Conservation (phyloP, 345 rosid genomes). For the Hibiscus tridactylites region DNA sequence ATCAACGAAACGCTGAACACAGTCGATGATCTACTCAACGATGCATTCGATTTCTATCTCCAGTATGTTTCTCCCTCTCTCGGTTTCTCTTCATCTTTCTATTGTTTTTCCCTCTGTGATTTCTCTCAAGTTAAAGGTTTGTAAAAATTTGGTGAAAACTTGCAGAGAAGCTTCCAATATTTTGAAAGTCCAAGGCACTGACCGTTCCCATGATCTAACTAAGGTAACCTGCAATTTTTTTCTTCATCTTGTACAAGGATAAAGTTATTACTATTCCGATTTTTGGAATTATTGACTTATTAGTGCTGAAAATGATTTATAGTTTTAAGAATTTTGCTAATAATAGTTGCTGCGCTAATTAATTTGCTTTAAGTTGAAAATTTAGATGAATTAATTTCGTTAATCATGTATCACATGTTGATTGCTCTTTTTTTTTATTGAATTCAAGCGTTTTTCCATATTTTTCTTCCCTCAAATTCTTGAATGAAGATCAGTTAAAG, state of each 20-base stretch:
- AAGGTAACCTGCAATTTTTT: slow-evolving; percentile 27
- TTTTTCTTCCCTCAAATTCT: background rate
- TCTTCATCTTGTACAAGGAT: background rate
- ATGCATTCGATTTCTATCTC: slow-evolving; percentile 53
- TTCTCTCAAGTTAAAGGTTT: background rate
- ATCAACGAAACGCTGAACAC: slow-evolving; percentile 66
- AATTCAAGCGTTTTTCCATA: background rate
- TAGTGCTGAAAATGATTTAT: background rate
- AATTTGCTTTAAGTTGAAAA: background rate
- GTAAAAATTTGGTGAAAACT: slow-evolving; percentile 1
- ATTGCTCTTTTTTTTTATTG: background rate
- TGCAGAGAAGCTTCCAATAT: slow-evolving; percentile 52
- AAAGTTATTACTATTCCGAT: background rate
- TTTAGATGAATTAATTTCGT: background rate
- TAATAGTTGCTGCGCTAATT: background rate
- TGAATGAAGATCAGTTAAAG: background rate
- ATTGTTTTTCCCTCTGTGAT: background rate
- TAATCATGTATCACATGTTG: background rate
- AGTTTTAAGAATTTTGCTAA: background rate
- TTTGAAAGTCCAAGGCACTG: slow-evolving; percentile 36
- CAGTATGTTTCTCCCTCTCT: slow-evolving; percentile 25
- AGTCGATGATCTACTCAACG: slow-evolving; percentile 51
- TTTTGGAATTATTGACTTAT: background rate
- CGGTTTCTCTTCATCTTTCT: background rate
- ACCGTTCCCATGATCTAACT: slow-evolving; percentile 39